Evolutionary conservation across 139 green algal genomes (phyloP).

Genomic region (Spirogloea muscicola): DNA sequence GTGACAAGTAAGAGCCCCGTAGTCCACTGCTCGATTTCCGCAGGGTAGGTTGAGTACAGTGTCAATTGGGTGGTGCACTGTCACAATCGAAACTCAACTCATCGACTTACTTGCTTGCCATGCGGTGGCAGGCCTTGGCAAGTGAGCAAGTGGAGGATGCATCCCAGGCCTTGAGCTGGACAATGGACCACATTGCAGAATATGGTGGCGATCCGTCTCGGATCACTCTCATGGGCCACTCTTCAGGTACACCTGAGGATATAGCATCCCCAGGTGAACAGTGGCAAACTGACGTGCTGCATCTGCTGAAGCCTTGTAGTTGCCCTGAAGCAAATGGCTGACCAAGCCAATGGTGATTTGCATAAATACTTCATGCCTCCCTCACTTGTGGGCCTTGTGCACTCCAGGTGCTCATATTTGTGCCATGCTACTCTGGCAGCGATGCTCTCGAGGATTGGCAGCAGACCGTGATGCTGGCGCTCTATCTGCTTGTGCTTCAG

Average conservation of each 20-base stretch:
- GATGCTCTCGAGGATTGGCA: background rate
- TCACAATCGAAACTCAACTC: no score
- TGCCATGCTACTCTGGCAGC: conserved; percentile 39
- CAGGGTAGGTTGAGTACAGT: background rate
- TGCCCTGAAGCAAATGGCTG: no score
- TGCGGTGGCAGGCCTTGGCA: conserved; percentile 9
- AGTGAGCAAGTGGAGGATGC: conserved; percentile 23
- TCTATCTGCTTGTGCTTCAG: background rate
- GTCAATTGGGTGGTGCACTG: background rate
- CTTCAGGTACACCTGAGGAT: conserved; percentile 29
- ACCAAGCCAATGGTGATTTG: background rate
- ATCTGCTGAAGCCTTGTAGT: no score
- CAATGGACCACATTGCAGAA: conserved; percentile 24
- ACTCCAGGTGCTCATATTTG: conserved; percentile 37
- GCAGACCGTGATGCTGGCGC: no score
- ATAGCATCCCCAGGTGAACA: no score
- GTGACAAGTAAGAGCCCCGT: background rate
- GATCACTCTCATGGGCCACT: conserved; percentile 40
- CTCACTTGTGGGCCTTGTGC: background rate
- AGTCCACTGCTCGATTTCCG: background rate
- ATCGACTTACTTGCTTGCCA: background rate
- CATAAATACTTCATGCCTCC: background rate
- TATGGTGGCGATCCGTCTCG: conserved; percentile 23
- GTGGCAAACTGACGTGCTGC: no score
- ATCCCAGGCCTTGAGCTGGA: conserved; percentile 17